Evolutionary conservation across 1,284 basidiomycete genomes (phyloP).

Genomic region (Rugosomyces carneus): DNA sequence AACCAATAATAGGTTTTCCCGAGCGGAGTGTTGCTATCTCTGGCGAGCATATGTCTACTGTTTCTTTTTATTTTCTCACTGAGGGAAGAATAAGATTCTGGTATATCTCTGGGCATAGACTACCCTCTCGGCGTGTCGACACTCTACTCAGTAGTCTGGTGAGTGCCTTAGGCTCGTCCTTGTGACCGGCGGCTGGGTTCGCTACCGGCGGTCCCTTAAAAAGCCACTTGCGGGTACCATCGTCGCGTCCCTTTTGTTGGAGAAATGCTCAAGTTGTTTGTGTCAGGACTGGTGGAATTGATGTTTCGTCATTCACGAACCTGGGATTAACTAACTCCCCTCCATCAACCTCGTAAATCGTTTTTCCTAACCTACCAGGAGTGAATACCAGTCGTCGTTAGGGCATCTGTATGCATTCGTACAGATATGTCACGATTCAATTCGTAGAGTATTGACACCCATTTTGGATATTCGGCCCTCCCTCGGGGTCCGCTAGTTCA

Average conservation of each 20-base stretch:
- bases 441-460: neutral
- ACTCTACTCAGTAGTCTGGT: neutral
- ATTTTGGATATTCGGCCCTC: slow-evolving; percentile 5
- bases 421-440: neutral
- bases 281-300: slow-evolving; percentile 4
- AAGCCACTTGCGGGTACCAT: slow-evolving; percentile 5
- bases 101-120: neutral
- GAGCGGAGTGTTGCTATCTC: neutral
- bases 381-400: neutral
- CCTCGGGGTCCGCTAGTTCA: neutral
- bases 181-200: slow-evolving; percentile 14
- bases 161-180: neutral
- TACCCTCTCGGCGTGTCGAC: neutral
- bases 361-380: neutral
- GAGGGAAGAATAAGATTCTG: no score
- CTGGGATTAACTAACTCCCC: neutral
- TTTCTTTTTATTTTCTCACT: neutral
- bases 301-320: neutral
- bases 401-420: neutral
- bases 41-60: neutral
- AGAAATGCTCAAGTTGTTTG: neutral
- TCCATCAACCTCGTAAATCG: neutral
- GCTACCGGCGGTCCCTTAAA: slow-evolving; percentile 14
- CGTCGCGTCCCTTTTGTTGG: slow-evolving; percentile 1
- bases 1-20: slow-evolving; percentile 3